phyloP scores from a whole-genome alignment of 176 grass and related monocot genomes.

The Metroxylon sagu region DNA sequence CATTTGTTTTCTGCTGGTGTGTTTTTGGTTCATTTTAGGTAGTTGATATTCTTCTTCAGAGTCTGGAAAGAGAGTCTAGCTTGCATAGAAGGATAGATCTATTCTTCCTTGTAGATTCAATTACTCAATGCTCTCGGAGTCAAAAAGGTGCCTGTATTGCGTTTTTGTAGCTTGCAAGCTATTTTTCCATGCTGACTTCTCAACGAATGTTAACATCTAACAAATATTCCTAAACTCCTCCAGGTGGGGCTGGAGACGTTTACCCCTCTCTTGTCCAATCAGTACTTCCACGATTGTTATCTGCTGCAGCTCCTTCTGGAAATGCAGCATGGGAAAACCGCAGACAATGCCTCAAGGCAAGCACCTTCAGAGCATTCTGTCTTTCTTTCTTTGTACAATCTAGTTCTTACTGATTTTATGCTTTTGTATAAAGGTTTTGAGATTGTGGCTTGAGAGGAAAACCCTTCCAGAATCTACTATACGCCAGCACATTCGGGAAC shows the following conservation, averaged over 20 bases:
- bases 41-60: constrained; percentile 83
- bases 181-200: too few species aligned
- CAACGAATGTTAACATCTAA: too few species aligned
- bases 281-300: constrained; percentile 70
- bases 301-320: constrained; percentile 73
- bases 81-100: constrained; percentile 82
- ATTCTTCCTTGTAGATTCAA: constrained; percentile 98
- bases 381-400: background rate
- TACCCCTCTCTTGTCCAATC: constrained; percentile 91
- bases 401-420: background rate
- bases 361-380: constrained; percentile 17
- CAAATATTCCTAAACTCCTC: constrained; percentile 28
- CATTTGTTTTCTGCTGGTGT: constrained; percentile 17
- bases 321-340: constrained; percentile 94
- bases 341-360: constrained; percentile 92
- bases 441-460: constrained; percentile 92
- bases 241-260: constrained; percentile 62
- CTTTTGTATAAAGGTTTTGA: constrained; percentile 64
- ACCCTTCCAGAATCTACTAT: constrained; percentile 83
- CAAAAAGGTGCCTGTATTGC: constrained; percentile 53
- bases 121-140: constrained; percentile 77
- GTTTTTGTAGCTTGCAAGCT: too few species aligned
- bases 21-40: constrained; percentile 42
- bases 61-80: constrained; percentile 73
- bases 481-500: constrained; percentile 80